Base-by-base conservation (phyloP, 306 rosid species). In the Mimosa pudica region DNA sequence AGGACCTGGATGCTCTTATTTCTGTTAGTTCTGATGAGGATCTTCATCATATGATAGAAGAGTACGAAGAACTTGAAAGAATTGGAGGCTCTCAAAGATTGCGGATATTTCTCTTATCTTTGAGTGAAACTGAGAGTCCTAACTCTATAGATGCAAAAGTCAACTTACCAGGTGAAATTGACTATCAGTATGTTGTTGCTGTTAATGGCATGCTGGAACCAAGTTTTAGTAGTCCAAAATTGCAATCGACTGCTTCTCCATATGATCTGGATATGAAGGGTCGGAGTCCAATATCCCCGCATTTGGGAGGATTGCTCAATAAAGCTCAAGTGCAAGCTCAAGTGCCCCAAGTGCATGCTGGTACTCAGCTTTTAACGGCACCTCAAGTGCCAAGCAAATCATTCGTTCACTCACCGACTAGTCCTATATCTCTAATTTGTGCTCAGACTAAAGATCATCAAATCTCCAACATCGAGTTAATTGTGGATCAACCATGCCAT, bases 1-100 rank as follows among this genome's bases (percentile, higher is more conserved):
- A 93, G 87, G 99, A 96, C 76, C 93, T 96, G 54, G 99, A 96
- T 72, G 94, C 99, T 48, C 99, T 96, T 65, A 89, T 96, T 79
- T 93, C 99, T 77, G 93, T 96, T 84, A 89, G 96, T 77, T 93
- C 97, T 10, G 88, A 93, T 58, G 99, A 96, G 84, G 99, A 96
- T 86, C 97, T 96, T 86, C 89, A 88, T 82, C 97, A 89, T 83
- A 88, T 93, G 96, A 82, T 90, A 4, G 99, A 96, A 84, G 99
- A 96, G 77, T 93, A 90, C 80, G 93, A 85, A 70, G 98, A 88
- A 87, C 90, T 84, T 49, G 97, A 95, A 85, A 85, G 89, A 79
- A 78, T 81, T 18, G 96, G 84, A 80, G 89, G 96, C 78, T 87
- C 98, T 86, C 96, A 91, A 75, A 83, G 94, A 63, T 79, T 93